Evolutionary conservation across 2,329 filamentous ascomycete genomes (phyloP), one percentile per base, ranked within the genome.

Genomic region (Onygena corvina): DNA sequence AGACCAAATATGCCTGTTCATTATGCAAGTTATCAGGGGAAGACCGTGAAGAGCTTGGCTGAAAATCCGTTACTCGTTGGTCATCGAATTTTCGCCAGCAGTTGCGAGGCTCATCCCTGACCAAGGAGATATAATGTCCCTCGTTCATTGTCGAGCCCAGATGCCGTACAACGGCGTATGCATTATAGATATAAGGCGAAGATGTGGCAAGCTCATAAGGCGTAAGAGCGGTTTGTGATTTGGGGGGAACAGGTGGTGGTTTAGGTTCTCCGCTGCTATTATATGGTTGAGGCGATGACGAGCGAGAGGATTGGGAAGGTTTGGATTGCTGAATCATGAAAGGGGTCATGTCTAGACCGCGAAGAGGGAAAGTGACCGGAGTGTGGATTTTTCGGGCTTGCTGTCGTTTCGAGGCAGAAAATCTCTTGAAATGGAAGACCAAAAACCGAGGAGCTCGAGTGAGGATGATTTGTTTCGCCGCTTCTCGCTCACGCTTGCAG

Each of bases 131-230:
- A 64, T 95, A 95, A 66, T 95, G 89, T 0, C 89, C 89, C 46
- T 77, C 78, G 31, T 78, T 76, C 47, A 84, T 71, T 1, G 74
- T 79, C 1, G 69, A 69, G 18, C 89, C 89, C 3, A 77, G 67
- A 63, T 95, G 89, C 53, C 84, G 75, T 48, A 93, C 78, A 4
- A 95, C 83, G 1, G 82, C 90, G 62, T 94, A 95, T 47, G 85
- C 82, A 60, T 94, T 83, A 64, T 95, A 98, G 3, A 72, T 69
- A 60, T 84, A 87, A 0, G 84, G 82, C 0, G 64, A 63, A 47
- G 61, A 69, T 49, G 58, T 68, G 48, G 58, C 64, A 36, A 58
- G 56, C 50, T 61, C 52, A 61, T 54, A 25, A 6, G 51, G 23
- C 12, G 30, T 3, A 23, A 48, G 42, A 21, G 34, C 29, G 8